Evolutionary conservation across 1,139 yeast genomes (phyloP).

Genomic region (Suhomyces panamericanus): DNA sequence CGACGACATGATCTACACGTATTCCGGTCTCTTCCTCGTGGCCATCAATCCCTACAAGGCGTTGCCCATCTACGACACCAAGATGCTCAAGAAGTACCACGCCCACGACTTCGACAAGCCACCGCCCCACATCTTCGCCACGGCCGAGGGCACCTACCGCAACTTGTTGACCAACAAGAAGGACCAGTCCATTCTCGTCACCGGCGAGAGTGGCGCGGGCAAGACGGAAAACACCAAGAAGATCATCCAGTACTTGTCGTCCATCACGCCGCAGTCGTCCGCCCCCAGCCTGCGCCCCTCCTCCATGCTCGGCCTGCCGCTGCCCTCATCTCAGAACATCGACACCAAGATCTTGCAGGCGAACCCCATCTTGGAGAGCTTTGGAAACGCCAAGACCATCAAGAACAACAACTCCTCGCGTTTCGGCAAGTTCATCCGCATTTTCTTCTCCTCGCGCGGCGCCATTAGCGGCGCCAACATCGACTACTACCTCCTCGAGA

Average conservation of each 20-base stretch:
- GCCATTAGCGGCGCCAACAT: conserved; percentile 85
- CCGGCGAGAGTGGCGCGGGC: conserved; percentile 99
- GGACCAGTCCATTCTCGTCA: conserved; percentile 89
- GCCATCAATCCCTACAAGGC: conserved; percentile 91
- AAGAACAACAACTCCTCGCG: conserved; percentile 94
- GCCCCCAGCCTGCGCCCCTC: background rate
- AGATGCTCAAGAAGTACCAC: conserved; percentile 55
- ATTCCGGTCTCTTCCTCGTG: conserved; percentile 84
- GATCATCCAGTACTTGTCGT: conserved; percentile 87
- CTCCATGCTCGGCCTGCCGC: conserved; percentile 8
- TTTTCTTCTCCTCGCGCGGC: conserved; percentile 67
- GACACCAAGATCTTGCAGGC: conserved; percentile 90
- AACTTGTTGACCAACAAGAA: conserved; percentile 68
- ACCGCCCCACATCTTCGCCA: conserved; percentile 90
- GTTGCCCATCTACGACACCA: conserved; percentile 70
- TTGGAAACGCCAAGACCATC: conserved; percentile 96
- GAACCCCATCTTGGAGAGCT: conserved; percentile 92
- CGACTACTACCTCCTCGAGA: conserved; percentile 92
- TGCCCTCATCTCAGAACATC: conserved; percentile 31
- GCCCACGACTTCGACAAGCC: conserved; percentile 46
- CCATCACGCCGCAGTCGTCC: conserved; percentile 47
- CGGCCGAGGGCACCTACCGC: conserved; percentile 84
- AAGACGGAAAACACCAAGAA: conserved; percentile 97
- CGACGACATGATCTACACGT: conserved; percentile 75
- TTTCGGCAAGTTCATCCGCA: conserved; percentile 93